Percentiles rank a stretch among this genome's conserved stretches.
Conservation (phyloP, 768 basidiomycete genomes). For the Omphalotus guepiniiformis region DNA sequence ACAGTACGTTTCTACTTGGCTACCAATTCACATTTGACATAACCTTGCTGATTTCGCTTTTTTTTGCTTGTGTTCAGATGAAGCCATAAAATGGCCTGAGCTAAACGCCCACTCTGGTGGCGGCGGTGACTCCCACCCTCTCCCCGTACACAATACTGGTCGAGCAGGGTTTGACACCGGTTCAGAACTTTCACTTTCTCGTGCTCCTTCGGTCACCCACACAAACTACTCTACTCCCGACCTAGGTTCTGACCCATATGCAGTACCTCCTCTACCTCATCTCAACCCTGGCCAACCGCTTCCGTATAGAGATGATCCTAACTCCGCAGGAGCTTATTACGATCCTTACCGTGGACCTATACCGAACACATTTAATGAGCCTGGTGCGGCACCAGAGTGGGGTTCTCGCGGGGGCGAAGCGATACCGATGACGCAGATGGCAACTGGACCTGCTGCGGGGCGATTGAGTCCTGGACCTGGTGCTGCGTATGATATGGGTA, state of each 20-base stretch:
- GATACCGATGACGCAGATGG: constrained; percentile 75
- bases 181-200: constrained; percentile 53
- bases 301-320: constrained; percentile 74
- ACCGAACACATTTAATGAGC: constrained; percentile 57
- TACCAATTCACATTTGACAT: too few species aligned
- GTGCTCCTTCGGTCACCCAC: constrained; percentile 40
- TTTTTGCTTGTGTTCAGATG: constrained; percentile 39
- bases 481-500: constrained; percentile 21
- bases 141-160: constrained; percentile 68
- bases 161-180: constrained; percentile 70
- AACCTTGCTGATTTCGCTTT: constrained; percentile 7
- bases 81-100: constrained; percentile 91
- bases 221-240: constrained; percentile 46
- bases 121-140: constrained; percentile 47
- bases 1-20: constrained; percentile 67
- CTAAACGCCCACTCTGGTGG: constrained; percentile 59
- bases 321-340: constrained; percentile 47
- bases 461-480: constrained; percentile 36
- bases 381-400: constrained; percentile 28
- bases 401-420: constrained; percentile 40
- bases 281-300: constrained; percentile 59
- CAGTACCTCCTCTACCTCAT: constrained; percentile 78
- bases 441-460: constrained; percentile 17
- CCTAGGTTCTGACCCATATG: constrained; percentile 66
- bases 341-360: constrained; percentile 82